Evolutionary conservation across 2,329 filamentous ascomycete species (phyloP).

Genomic region (Orbilia ellipsospora): DNA sequence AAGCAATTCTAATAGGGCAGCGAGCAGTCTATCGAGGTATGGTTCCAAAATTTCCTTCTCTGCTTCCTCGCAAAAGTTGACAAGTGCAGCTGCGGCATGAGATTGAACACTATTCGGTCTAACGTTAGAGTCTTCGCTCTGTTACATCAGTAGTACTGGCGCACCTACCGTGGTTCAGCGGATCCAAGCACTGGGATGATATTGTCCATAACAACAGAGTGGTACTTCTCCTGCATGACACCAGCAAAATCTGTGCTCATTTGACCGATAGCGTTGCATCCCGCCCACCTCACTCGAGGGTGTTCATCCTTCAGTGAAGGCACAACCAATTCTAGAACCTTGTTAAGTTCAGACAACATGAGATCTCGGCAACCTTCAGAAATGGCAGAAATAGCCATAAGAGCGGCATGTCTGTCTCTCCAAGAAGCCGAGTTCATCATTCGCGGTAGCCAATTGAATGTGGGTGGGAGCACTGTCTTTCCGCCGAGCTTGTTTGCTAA

Average conservation of each 20-base stretch:
- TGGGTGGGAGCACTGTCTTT: constrained; percentile 88
- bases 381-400: constrained; percentile 99
- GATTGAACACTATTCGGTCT: constrained; percentile 78
- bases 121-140: not conserved
- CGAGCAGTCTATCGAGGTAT: constrained; percentile 88
- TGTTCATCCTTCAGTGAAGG: constrained; percentile 90
- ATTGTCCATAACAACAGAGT: constrained; percentile 84
- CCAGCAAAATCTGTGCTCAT: constrained; percentile 99
- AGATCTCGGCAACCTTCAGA: constrained; percentile 95
- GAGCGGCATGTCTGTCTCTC: constrained; percentile 92
- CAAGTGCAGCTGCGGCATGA: constrained; percentile 94
- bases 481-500: constrained; percentile 97
- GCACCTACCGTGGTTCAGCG: constrained; percentile 72
- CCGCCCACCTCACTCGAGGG: constrained; percentile 94
- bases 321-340: constrained; percentile 93
- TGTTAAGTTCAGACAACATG: constrained; percentile 93
- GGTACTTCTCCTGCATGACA: constrained; percentile 97
- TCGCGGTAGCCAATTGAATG: constrained; percentile 94
- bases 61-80: constrained; percentile 99
- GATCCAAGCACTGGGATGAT: constrained; percentile 93
- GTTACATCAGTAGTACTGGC: no score
- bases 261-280: constrained; percentile 97
- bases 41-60: constrained; percentile 92
- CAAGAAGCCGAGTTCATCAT: constrained; percentile 97
- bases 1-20: constrained; percentile 84